Conservation (phyloP, 2,329 filamentous ascomycete genomes). For the Venturia oleaginea region DNA sequence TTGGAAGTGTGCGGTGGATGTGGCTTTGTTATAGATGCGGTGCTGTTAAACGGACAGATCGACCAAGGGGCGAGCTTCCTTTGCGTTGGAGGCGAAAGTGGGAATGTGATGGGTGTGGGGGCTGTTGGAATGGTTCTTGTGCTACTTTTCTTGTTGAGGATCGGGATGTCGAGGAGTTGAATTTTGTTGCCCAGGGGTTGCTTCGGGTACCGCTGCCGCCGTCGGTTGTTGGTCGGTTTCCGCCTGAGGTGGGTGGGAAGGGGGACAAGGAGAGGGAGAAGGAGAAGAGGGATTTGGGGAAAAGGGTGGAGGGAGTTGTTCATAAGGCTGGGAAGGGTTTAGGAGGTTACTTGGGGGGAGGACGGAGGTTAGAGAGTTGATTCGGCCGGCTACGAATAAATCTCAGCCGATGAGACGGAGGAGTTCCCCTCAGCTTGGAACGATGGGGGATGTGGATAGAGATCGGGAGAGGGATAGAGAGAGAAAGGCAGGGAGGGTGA, state of each 20-base stretch:
- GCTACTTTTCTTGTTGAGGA: neutral
- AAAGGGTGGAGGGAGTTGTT: neutral
- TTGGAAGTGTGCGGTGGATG: neutral
- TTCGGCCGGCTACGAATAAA: neutral
- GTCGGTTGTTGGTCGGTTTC: neutral
- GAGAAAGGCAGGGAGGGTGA: neutral
- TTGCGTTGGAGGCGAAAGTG: neutral
- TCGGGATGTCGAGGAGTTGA: neutral
- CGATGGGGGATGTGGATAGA: neutral
- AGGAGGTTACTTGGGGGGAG: neutral
- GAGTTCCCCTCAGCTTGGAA: neutral
- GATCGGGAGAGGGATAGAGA: neutral
- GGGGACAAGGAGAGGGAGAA: too few relatives aligned
- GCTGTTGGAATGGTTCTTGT: neutral
- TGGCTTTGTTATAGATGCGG: slow-evolving; percentile 1
- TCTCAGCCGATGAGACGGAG: neutral
- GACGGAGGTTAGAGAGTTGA: neutral
- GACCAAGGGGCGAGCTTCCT: neutral
- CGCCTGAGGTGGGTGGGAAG: neutral
- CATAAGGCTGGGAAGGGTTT: neutral
- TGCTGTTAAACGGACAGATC: neutral
- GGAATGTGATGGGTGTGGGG: neutral
- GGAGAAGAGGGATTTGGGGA: neutral
- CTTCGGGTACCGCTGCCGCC: neutral
- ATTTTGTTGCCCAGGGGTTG: neutral